A percentile compares a stretch with the other conserved stretches of the same genome.
Conservation (phyloP, 495 filamentous ascomycete genomes). For the Pseudomonodictys pantanalensis region DNA sequence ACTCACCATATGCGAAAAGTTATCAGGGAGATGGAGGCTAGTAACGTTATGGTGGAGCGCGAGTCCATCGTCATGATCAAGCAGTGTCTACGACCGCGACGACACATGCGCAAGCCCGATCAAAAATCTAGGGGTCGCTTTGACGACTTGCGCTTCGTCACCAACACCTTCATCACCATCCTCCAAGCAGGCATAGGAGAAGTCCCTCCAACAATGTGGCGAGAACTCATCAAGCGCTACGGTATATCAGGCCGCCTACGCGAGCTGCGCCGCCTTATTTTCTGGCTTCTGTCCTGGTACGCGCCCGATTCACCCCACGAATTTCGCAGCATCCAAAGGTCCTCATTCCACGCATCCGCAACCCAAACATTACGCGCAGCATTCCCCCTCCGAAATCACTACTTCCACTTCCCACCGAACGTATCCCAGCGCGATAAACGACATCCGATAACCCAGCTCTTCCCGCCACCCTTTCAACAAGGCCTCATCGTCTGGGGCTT, state of each 20-base stretch:
- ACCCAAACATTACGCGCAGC: too few species aligned
- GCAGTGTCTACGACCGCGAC: conserved; percentile 13
- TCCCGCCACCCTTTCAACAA: too few species aligned
- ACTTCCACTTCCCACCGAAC: too few species aligned
- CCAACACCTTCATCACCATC: conserved; percentile 39
- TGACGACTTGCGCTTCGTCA: conserved; percentile 36
- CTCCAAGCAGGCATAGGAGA: conserved; percentile 35
- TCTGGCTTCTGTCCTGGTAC: conserved; percentile 30
- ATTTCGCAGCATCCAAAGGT: too few species aligned
- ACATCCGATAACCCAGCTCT: too few species aligned
- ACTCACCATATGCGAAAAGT: conserved; percentile 6
- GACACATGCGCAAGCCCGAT: conserved; percentile 9
- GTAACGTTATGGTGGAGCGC: conserved; percentile 1
- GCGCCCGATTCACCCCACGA: too few species aligned
- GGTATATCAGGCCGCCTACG: conserved; percentile 48
- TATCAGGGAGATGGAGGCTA: conserved; percentile 22
- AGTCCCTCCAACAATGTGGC: conserved; percentile 45
- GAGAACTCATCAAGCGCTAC: conserved; percentile 49
- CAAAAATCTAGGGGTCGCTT: conserved; percentile 16
- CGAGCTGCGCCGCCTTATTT: conserved; percentile 39
- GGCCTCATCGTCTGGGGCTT: too few species aligned
- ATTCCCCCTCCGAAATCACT: too few species aligned
- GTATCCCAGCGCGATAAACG: too few species aligned
- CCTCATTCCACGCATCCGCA: too few species aligned
- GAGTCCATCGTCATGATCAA: conserved; percentile 6